Evolutionary conservation across 805 yeast genomes (phyloP).

Genomic region (Candida caryicola): DNA sequence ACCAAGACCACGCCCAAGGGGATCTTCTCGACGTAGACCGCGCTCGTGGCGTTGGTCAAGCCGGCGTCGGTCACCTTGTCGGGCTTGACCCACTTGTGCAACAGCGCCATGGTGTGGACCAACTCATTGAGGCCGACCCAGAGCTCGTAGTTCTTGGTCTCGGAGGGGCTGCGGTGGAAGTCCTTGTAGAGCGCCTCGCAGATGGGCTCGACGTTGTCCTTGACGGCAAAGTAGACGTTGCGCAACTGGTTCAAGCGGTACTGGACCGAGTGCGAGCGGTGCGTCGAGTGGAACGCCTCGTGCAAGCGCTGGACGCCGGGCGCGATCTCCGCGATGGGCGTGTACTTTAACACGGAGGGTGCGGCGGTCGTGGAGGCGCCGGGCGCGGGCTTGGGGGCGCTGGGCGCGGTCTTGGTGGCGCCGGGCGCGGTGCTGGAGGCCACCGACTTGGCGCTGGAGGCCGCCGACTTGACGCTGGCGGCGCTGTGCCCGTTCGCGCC

Average conservation of each 20-base stretch:
- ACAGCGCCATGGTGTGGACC: constrained; percentile 52
- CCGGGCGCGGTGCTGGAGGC: neutral
- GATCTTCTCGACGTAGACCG: constrained; percentile 32
- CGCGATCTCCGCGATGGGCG: constrained; percentile 51
- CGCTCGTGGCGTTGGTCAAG: constrained; percentile 27
- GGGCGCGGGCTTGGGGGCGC: no score
- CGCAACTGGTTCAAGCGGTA: constrained; percentile 62
- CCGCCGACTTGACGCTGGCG: neutral
- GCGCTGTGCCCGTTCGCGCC: neutral
- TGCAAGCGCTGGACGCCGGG: constrained; percentile 42
- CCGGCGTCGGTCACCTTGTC: constrained; percentile 39
- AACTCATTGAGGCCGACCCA: constrained; percentile 53
- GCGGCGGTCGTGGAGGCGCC: constrained; percentile 7
- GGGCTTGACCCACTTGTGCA: constrained; percentile 62
- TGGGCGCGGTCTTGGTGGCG: neutral
- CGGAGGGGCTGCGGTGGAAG: constrained; percentile 61
- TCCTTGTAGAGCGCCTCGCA: constrained; percentile 61
- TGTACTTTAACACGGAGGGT: constrained; percentile 27
- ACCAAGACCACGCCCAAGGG: constrained; percentile 68
- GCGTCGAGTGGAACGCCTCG: constrained; percentile 40
- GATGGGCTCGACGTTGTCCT: constrained; percentile 55
- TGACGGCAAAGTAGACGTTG: constrained; percentile 60
- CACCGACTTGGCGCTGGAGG: neutral
- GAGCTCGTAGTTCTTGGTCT: constrained; percentile 61
- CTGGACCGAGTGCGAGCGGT: constrained; percentile 50